Evolutionary conservation across 805 yeast species (phyloP).

Genomic region (Kregervanrija fluxuum): DNA sequence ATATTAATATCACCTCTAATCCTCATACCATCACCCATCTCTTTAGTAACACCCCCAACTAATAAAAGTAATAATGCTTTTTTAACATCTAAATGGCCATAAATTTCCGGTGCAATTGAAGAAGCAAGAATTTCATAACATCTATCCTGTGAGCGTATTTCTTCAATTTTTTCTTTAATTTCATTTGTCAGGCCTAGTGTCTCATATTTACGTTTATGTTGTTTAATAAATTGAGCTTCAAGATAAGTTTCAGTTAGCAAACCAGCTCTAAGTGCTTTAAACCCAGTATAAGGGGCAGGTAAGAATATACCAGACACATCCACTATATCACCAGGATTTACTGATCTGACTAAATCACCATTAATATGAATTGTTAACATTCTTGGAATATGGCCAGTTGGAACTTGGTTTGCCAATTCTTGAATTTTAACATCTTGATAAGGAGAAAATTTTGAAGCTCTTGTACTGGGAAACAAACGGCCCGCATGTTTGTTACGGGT

Average conservation of each 20-base stretch:
- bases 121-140: constrained; percentile 73
- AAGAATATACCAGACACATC: constrained; percentile 88
- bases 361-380: constrained; percentile 78
- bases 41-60: constrained; percentile 94
- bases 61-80: constrained; percentile 78
- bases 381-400: constrained; percentile 96
- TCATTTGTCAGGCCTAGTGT: constrained; percentile 50
- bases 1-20: constrained; percentile 96
- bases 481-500: constrained; percentile 75
- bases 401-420: constrained; percentile 93
- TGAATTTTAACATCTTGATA: constrained; percentile 95
- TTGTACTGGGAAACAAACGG: constrained; percentile 81
- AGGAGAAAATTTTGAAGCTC: constrained; percentile 92
- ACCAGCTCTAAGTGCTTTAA: constrained; percentile 88
- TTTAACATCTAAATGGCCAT: constrained; percentile 88
- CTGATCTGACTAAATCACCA: constrained; percentile 80
- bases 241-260: constrained; percentile 87
- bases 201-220: constrained; percentile 85
- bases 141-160: constrained; percentile 53
- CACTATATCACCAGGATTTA: constrained; percentile 92
- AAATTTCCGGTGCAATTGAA: constrained; percentile 97
- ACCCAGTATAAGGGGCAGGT: constrained; percentile 95
- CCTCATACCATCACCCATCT: constrained; percentile 92
- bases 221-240: constrained; percentile 78
- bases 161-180: constrained; percentile 46